Base-by-base conservation (phyloP, 306 rosid species). In the Vicia faba region DNA sequence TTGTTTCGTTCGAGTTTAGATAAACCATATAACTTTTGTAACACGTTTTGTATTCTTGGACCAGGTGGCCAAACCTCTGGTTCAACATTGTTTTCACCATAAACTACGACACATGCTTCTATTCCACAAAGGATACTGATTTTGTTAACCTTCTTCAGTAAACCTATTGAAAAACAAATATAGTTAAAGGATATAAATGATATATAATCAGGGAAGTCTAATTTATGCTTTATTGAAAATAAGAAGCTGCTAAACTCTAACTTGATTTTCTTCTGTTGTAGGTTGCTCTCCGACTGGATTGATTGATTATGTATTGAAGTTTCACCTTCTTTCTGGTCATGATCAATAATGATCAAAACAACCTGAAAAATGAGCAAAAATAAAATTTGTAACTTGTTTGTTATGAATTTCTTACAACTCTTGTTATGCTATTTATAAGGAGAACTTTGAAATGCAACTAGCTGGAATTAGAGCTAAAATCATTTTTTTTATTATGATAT, bases 1-100 rank as follows among this genome's bases (percentile, higher is more conserved):
- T 56, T 66, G 19, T 59, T 33, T 25, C 68, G 72, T 4, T 71
- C 56, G 3, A 18, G 1, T 19, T 26, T 53, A 15, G 69, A 40
- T 38, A 60, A 4, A 2, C 3, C 7, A 8, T 0, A 20, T 16
- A 75, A 72, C 72, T 9, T 61, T 0, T 18, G 2, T 1, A 80
- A 1, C 35, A 57, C 50, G 7, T 53, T 31, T 7, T 5, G 9
- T 6, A 7, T 33, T 33, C 38, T 9, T 7, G 2, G 2, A 33
- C 38, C 38, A 33, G 9, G 38, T 33, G 38, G 38, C 38, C 38
- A 33, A 33, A 33, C 38, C 8, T 33, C 38, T 33, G 38, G 38
- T 33, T 33, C 0, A 33, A 1, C 38, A 33, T 0, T 33, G 9
- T 7, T 33, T 33, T 33, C 38, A 7, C 38, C 38, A 33, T 1